Base-by-base conservation (phyloP, 2,329 filamentous ascomycete species). In the Colletotrichum sojae region DNA sequence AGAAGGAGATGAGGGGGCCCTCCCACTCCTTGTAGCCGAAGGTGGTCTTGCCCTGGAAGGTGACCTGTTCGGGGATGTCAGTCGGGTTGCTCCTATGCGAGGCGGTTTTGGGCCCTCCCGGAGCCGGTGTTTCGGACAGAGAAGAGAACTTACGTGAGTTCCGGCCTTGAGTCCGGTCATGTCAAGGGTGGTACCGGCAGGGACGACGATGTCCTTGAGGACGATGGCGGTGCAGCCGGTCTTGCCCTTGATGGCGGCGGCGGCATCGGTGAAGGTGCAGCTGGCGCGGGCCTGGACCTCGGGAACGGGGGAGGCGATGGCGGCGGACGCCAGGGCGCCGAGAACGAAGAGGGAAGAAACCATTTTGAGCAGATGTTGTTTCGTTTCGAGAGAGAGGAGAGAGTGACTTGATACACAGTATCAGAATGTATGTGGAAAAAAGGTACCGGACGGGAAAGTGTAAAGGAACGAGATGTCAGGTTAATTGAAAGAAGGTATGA, bases 1-100 rank as follows among this genome's bases (percentile, higher is more conserved):
- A 86, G 71, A 92, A 82, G 31, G 85, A 84, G 73, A 93, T 84
- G 15, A 93, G 82, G 52, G 90, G 90, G 0, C 91, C 90, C 1
- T 77, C 76, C 90, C 90, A 92, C 74, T 90, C 86, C 71, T 88
- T 82, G 80, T 91, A 92, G 20, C 83, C 90, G 74, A 90, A 93
- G 62, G 86, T 89, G n/a, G 90, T 92, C 15, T 83, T 87, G 51
- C 91, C 91, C 66, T 88, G 78, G 78, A 92, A 92, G 73, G 86
- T 87, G 71, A 92, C 84, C 71, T 67, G 27, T 49, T 15, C 15
- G 22, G 22, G 22, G 22, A 22, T 22, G 22, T 5, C 46, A 20
- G 16, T 20, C 5, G 18, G 20, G 20, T 13, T 51, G 22, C 22
- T 22, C 22, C 4, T 25, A 16, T 27, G 20, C 1, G 6, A 25